Percentiles rank a stretch among this genome's conserved stretches.
phyloP scores from a whole-genome alignment of 352 stramenopile species.

The Phytophthora cryptogea region DNA sequence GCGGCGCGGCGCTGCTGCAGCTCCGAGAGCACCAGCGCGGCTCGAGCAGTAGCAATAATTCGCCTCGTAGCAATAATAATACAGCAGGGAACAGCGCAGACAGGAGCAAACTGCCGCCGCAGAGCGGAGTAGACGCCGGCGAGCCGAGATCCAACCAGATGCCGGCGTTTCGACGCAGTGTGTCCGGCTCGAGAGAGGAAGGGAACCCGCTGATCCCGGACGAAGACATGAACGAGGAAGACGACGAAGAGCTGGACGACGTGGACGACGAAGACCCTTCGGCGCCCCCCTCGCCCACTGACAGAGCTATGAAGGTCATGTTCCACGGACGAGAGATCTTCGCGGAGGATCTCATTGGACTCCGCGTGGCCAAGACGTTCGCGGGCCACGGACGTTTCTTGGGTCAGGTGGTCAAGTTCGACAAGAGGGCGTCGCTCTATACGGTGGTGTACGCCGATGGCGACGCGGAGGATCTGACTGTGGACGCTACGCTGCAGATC shows the following conservation, averaged over 20 bases:
- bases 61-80: conserved; percentile 1
- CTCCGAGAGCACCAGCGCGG: conserved; percentile 18
- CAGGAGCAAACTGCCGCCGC: background rate
- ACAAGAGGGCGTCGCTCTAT: conserved; percentile 65
- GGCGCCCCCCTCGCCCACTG: conserved; percentile 33
- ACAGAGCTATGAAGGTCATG: conserved; percentile 61
- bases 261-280: conserved; percentile 22
- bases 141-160: background rate
- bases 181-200: conserved; percentile 34
- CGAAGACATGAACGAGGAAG: conserved; percentile 33
- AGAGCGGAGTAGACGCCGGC: conserved; percentile 1
- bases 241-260: conserved; percentile 20
- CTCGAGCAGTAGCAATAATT: conserved; percentile 6
- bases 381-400: conserved; percentile 78
- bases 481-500: conserved; percentile 83
- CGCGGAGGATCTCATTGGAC: conserved; percentile 73
- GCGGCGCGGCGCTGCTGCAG: conserved; percentile 43
- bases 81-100: background rate
- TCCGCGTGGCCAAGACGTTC: conserved; percentile 88
- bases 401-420: conserved; percentile 88
- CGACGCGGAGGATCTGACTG: conserved; percentile 75
- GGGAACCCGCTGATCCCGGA: conserved; percentile 21
- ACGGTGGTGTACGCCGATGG: conserved; percentile 88
- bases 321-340: conserved; percentile 79
- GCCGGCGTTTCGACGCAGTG: conserved; percentile 23